These are phyloP conservation scores for Penicillium capsulatum DNA, from an alignment of 2,329 filamentous ascomycete genomes.

Conservation along the genomic window DNA sequence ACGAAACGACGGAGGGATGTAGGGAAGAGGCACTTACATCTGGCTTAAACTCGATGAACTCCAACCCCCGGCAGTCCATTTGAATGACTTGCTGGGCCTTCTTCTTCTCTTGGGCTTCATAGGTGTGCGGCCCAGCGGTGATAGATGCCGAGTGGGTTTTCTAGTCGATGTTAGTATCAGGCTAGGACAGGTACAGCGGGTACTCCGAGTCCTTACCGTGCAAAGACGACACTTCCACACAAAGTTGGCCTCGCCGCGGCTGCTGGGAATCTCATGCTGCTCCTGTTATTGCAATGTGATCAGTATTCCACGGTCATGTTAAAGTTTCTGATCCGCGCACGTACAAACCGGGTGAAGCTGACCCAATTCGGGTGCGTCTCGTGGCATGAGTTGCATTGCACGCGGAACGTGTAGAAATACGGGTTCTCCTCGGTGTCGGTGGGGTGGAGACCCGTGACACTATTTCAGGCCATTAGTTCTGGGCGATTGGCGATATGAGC, in stretches of 20 bases:
- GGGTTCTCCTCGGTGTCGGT: constrained; percentile 74
- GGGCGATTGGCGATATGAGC: neutral
- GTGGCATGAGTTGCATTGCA: constrained; percentile 96
- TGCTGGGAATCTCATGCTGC: constrained; percentile 83
- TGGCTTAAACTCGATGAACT: constrained; percentile 85
- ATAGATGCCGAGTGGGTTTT: constrained; percentile 68
- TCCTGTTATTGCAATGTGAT: constrained; percentile 55
- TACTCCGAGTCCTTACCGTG: constrained; percentile 57
- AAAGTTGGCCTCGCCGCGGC: constrained; percentile 94
- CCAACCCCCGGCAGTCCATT: constrained; percentile 89
- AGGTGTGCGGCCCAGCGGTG: constrained; percentile 66
- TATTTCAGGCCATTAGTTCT: constrained; percentile 38
- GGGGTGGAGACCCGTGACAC: constrained; percentile 85
- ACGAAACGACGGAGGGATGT: neutral
- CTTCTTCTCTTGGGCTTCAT: constrained; percentile 51
- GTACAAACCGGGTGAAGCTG: constrained; percentile 80
- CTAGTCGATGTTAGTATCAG: constrained; percentile 21
- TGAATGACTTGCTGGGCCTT: constrained; percentile 77
- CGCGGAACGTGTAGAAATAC: constrained; percentile 97
- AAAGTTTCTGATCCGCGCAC: too few species aligned
- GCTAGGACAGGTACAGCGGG: neutral
- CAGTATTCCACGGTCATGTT: neutral
- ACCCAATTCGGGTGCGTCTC: constrained; percentile 86
- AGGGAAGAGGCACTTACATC: constrained; percentile 57
- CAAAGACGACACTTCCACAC: constrained; percentile 99